Evolutionary conservation across 306 rosid species (phyloP).

Genomic region (Inga leiocalycina): DNA sequence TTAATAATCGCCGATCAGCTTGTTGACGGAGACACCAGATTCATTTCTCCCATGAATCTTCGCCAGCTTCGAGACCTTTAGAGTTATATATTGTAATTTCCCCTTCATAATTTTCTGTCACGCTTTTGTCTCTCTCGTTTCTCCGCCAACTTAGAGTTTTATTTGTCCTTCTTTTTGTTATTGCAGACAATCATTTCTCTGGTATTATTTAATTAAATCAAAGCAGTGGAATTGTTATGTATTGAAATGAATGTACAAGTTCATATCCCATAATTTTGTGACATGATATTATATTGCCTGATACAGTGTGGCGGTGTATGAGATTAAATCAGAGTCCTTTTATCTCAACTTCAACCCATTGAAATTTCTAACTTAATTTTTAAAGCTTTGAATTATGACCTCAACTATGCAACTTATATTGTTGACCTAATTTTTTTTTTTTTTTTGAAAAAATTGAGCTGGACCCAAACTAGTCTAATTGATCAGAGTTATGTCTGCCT

Average conservation of each 20-base stretch:
- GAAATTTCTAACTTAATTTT: neutral
- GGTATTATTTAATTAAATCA: neutral
- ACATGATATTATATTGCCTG: neutral
- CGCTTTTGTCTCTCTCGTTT: neutral
- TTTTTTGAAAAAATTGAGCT: too few species aligned
- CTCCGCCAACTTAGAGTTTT: neutral
- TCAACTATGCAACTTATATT: neutral
- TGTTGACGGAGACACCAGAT: constrained; percentile 57
- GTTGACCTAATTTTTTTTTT: too few species aligned
- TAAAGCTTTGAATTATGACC: neutral
- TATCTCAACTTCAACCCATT: neutral
- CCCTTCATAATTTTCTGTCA: neutral
- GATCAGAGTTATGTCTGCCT: neutral
- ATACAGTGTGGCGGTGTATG: neutral
- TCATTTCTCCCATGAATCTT: constrained; percentile 62
- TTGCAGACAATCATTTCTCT: neutral
- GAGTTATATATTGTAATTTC: neutral
- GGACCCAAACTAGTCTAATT: neutral
- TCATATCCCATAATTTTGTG: neutral
- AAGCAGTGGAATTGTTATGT: neutral
- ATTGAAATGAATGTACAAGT: neutral
- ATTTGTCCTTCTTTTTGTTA: neutral
- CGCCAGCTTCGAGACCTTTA: constrained; percentile 60
- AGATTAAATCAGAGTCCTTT: neutral
- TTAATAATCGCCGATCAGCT: constrained; percentile 62